Evolutionary conservation across 345 rosid genomes (phyloP).

Genomic region (Pugionium dolabratum): DNA sequence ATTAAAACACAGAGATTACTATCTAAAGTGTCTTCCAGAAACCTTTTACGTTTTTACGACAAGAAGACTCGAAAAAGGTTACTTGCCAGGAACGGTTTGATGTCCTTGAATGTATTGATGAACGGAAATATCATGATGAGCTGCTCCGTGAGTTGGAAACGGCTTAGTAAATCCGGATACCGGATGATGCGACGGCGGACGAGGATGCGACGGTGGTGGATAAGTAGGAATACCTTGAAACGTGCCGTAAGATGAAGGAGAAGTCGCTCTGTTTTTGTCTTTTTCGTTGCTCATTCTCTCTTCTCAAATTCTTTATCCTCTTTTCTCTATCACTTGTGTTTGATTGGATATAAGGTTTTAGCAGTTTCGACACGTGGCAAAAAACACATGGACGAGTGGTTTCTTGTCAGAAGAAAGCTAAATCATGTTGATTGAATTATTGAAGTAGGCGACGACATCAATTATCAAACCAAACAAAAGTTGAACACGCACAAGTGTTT

Average conservation of each 20-base stretch:
- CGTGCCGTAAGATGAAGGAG: slow-evolving; percentile 66
- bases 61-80: too few species aligned
- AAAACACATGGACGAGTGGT: too few species aligned
- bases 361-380: too few species aligned
- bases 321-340: too few species aligned
- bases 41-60: too few species aligned
- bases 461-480: slow-evolving; percentile 31
- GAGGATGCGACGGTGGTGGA: slow-evolving; percentile 46
- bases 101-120: slow-evolving; percentile 59
- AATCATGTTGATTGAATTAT: neutral
- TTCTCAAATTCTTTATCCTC: neutral
- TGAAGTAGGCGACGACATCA: slow-evolving; percentile 19
- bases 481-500: slow-evolving; percentile 26
- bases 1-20: neutral
- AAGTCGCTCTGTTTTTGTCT: slow-evolving; percentile 42
- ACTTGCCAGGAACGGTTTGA: slow-evolving; percentile 68
- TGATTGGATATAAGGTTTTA: too few species aligned
- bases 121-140: slow-evolving; percentile 34
- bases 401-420: too few species aligned
- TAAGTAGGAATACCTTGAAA: slow-evolving; percentile 88
- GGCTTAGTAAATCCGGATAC: slow-evolving; percentile 74
- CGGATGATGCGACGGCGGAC: slow-evolving; percentile 29
- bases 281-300: slow-evolving; percentile 38
- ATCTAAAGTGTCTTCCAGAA: neutral
- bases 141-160: slow-evolving; percentile 62